Evolutionary conservation across 768 basidiomycete genomes (phyloP), one percentile per base, ranked within the genome.

Genomic region (Lactarius sanguifluus): DNA sequence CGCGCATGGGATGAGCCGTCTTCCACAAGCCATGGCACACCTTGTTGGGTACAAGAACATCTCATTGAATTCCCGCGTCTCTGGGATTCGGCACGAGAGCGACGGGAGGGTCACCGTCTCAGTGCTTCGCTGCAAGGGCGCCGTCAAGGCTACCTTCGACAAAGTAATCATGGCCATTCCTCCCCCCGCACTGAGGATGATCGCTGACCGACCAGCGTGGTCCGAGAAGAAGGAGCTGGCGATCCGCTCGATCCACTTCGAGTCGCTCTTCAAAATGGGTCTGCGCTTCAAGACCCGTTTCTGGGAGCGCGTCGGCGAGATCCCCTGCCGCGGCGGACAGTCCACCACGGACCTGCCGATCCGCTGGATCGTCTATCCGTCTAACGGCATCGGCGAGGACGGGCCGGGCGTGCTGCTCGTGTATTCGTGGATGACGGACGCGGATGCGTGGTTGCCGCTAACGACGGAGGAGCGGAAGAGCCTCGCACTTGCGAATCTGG

Each of bases 401-500:
- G 73, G 74, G 34, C 72, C 73, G 32, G 74, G 74, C 16, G 74
- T 73, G 23, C 40, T 74, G 13, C 65, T 75, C 15, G 50, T 74
- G n/a, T 69, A 72, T 58, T 75, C 73, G 40, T 71, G 72, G 72
- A 74, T 73, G 64, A 58, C 73, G 13, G 70, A 71, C 25, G 72
- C 72, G 5, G 64, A 63, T 20, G 65, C 64, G 15, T 72, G 71
- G 71, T 41, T 52, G 8, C 71, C 71, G 1, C 57, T 74, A 41
- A 66, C 73, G 25, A 60, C 64, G 15, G 64, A 47, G 30, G 65
- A 69, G 56, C 71, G 71, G 18, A 64, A 66, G 47, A 54, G 65
- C 20, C 71, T 62, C 15, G 72, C 72, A 15, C 61, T 75, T 3
- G 61, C 62, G 7, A 69, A 73, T 59, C 71, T 74, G 16, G 69